Base-by-base conservation (phyloP, 495 filamentous ascomycete species). In the Xylaria bambusicola region DNA sequence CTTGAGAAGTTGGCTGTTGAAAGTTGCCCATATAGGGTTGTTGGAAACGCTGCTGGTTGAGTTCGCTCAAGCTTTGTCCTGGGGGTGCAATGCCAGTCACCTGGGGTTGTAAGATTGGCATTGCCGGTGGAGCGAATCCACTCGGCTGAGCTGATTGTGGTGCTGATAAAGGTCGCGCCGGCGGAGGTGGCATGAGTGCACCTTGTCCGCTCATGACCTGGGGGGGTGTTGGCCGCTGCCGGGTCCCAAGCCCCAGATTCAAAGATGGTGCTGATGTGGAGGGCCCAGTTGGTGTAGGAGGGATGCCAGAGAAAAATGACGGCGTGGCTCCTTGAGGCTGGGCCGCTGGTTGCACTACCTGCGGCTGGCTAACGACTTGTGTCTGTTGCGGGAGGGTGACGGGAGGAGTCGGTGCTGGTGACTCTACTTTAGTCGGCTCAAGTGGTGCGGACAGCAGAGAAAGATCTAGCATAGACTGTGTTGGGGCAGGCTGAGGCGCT, bases 121-220 rank as follows among this genome's bases (percentile, higher is more conserved):
- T 79, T 18, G 78, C 73, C 27, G 88, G 79, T 17, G 79, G 75
- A 7, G 84, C 82, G 66, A 96, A 93, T 2, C 79, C 80, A 69
- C 79, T 92, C 49, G 85, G 86, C 62, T 89, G 90, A 52, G 86
- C 85, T 33, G 91, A 88, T 69, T 93, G 91, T 21, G 94, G 94
- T 9, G 93, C 95, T 17, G 93, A 97, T 5, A 94, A 79, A 2
- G 94, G 89, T 49, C 94, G 82, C 46, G 83, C 84, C 21, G 92
- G 93, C 42, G 92, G 91, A 26, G 92, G 87, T 58, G 91, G 83
- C 56, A 92, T 73, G 21, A 80, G 77, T 12, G 87, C 83, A 9
- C 83, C 87, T 58, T 84, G 82, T 33, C 62, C 72, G 42, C 80
- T 80, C 59, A 81, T 77, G 52, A 73, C 77, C 61, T 85, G 88